Percentiles rank a stretch among this genome's conserved stretches.
Evolutionary conservation across 768 basidiomycete genomes (phyloP).

Genomic region (Collybiopsis luxurians): DNA sequence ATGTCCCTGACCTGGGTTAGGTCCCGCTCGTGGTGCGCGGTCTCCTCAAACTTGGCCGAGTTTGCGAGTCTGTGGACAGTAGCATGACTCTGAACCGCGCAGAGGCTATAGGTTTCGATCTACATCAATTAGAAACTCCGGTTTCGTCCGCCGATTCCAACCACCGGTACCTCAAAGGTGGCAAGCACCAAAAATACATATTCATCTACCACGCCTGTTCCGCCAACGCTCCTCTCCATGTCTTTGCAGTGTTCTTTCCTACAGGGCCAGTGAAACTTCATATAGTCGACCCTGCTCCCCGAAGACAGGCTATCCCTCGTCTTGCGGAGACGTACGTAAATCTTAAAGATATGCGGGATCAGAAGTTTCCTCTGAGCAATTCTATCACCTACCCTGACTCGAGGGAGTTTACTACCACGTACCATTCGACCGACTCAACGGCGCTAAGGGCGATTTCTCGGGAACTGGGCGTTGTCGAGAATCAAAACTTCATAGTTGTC

Average conservation of each 20-base stretch:
- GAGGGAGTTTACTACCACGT: slow-evolving; percentile 62
- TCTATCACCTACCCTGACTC: slow-evolving; percentile 65
- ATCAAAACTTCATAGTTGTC: slow-evolving; percentile 70
- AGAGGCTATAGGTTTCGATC: slow-evolving; percentile 77
- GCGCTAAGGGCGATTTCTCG: slow-evolving; percentile 87
- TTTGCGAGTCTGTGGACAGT: slow-evolving; percentile 65
- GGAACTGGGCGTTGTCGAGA: slow-evolving; percentile 76
- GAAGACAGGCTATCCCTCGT: slow-evolving; percentile 76
- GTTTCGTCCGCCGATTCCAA: slow-evolving; percentile 49
- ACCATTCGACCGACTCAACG: slow-evolving; percentile 74
- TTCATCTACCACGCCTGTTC: slow-evolving; percentile 88
- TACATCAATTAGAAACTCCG: slow-evolving; percentile 74
- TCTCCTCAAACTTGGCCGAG: slow-evolving; percentile 79
- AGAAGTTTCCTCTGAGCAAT: slow-evolving; percentile 34
- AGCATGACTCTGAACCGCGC: slow-evolving; percentile 79
- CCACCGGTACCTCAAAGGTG: slow-evolving; percentile 72
- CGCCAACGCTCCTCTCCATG: slow-evolving; percentile 70
- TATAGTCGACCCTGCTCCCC: slow-evolving; percentile 87
- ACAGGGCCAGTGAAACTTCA: slow-evolving; percentile 70
- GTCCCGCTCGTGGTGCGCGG: slow-evolving; percentile 82
- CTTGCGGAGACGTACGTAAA: slow-evolving; percentile 75
- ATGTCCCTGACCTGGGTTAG: slow-evolving; percentile 33
- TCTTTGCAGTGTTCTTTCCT: slow-evolving; percentile 86
- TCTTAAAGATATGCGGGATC: slow-evolving; percentile 49
- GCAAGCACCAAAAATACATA: slow-evolving; percentile 68